Evolutionary conservation across 2,329 filamentous ascomycete species (phyloP).

Genomic region (Trichoderma koningiopsis): DNA sequence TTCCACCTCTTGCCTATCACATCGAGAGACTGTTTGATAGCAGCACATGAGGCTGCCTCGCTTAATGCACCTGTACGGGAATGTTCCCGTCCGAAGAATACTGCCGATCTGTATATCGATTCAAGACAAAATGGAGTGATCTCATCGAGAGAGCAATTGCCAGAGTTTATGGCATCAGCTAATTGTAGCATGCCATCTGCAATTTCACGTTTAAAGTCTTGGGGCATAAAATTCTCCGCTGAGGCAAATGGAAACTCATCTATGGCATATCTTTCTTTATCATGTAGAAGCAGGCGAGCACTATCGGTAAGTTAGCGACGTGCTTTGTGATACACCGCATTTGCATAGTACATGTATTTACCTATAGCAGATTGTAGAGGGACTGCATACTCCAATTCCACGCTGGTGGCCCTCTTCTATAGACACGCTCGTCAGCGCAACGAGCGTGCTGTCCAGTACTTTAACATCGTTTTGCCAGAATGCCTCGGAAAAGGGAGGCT

Average conservation of each 20-base stretch:
- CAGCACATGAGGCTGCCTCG: background rate
- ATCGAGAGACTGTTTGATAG: background rate
- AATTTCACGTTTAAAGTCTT: conserved; percentile 7
- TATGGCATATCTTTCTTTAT: background rate
- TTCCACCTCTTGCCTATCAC: background rate
- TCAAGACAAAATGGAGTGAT: conserved; percentile 1
- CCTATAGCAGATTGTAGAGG: conserved; percentile 15
- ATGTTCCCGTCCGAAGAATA: background rate
- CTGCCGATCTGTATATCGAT: background rate
- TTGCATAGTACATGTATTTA: background rate
- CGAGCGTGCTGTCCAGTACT: conserved; percentile 1
- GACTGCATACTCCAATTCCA: conserved; percentile 7
- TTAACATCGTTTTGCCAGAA: conserved; percentile 12
- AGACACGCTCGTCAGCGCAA: background rate
- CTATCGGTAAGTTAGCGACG: background rate
- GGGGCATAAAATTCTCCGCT: background rate
- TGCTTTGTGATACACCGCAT: background rate
- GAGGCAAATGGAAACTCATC: background rate
- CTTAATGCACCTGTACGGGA: background rate
- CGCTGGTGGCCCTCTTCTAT: background rate
- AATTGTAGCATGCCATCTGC: background rate
- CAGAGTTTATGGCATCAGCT: background rate
- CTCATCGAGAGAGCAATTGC: background rate
- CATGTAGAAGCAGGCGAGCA: background rate
- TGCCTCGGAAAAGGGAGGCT: background rate